These are phyloP conservation scores for Calonectria honghensis DNA, from an alignment of 2,329 filamentous ascomycete species.

Conservation along the genomic window DNA sequence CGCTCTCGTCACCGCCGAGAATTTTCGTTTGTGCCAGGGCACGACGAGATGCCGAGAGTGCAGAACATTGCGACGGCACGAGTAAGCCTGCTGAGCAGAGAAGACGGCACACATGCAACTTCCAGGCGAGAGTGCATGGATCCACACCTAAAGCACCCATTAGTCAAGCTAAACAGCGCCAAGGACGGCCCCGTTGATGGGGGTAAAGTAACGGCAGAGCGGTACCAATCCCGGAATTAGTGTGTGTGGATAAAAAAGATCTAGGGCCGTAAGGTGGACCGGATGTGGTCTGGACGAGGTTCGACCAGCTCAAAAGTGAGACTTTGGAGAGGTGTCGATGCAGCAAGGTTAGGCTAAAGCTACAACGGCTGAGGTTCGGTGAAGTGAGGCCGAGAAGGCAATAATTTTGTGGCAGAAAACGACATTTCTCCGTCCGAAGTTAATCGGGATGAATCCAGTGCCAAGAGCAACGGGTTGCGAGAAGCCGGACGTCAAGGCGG, in stretches of 20 bases:
- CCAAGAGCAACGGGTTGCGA: slow-evolving; percentile 3
- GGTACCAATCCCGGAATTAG: slow-evolving; percentile 9
- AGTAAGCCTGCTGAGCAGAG: background rate
- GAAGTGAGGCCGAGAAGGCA: slow-evolving; percentile 23
- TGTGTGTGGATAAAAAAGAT: slow-evolving; percentile 4
- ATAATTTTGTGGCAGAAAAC: slow-evolving; percentile 22
- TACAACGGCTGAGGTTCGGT: slow-evolving; percentile 45
- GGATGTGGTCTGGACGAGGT: slow-evolving; percentile 9
- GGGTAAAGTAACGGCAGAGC: slow-evolving; percentile 25
- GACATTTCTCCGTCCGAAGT: slow-evolving; percentile 14
- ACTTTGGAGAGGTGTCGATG: slow-evolving; percentile 21
- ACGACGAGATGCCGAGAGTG: slow-evolving; percentile 49
- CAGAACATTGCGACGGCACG: background rate
- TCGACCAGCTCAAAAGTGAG: slow-evolving; percentile 10
- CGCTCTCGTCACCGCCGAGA: slow-evolving; percentile 48
- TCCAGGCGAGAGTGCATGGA: background rate
- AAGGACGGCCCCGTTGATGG: slow-evolving; percentile 27
- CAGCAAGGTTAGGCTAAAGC: slow-evolving; percentile 34
- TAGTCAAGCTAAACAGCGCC: background rate
- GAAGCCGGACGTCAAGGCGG: background rate
- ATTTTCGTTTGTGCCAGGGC: slow-evolving; percentile 56
- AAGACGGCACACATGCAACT: background rate
- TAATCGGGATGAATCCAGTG: slow-evolving; percentile 24
- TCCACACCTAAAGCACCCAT: background rate
- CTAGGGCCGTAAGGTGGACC: background rate